Evolutionary conservation across 805 yeast genomes (phyloP).

Genomic region (Candida bentonensis): DNA sequence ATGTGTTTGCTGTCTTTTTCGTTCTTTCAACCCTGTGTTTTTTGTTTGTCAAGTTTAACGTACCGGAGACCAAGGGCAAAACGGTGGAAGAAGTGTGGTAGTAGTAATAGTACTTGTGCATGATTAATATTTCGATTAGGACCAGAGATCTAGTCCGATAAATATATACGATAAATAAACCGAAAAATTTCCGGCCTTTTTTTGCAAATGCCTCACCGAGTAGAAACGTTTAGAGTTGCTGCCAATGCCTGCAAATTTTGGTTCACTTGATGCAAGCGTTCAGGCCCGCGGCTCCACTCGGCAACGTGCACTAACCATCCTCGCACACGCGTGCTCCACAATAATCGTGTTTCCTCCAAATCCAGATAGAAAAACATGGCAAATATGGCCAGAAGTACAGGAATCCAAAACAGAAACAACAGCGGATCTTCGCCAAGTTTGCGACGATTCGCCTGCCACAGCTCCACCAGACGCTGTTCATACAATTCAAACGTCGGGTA

Average conservation of each 20-base stretch:
- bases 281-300: neutral
- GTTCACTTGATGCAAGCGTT: neutral
- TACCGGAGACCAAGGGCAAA: neutral
- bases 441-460: neutral
- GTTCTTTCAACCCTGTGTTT: slow-evolving; percentile 36
- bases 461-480: neutral
- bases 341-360: neutral
- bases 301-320: neutral
- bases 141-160: neutral
- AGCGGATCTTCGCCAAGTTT: neutral
- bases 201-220: neutral
- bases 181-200: too few species aligned
- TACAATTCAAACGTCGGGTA: neutral
- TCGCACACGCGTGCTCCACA: neutral
- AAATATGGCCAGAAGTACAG: neutral
- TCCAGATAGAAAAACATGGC: neutral
- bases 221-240: neutral
- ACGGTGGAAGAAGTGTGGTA: neutral
- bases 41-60: slow-evolving; percentile 4
- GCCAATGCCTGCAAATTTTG: neutral
- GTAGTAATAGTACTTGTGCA: too few species aligned
- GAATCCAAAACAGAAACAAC: neutral
- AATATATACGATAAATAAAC: neutral
- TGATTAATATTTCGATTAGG: neutral
- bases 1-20: slow-evolving; percentile 55